phyloP scores from a whole-genome alignment of 495 filamentous ascomycete species.

The Melanomma pulvis-pyrius region DNA sequence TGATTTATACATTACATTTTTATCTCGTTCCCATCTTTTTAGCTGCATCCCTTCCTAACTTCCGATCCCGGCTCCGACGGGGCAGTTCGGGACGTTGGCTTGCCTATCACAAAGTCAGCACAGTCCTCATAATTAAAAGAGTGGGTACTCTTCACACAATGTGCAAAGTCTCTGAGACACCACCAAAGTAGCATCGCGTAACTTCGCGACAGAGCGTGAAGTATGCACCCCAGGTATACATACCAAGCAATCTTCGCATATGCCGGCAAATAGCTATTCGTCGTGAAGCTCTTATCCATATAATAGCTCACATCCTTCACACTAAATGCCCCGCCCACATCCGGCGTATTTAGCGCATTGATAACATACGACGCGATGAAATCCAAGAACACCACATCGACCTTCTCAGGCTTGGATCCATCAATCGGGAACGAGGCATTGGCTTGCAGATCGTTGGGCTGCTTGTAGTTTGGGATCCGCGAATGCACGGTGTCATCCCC shows the following conservation, averaged over 20 bases:
- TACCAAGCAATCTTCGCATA: constrained; percentile 55
- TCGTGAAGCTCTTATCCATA: constrained; percentile 67
- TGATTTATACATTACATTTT: background rate
- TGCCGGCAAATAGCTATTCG: constrained; percentile 53
- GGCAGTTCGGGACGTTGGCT: constrained; percentile 51
- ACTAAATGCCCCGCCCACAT: constrained; percentile 63
- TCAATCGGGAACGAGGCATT: constrained; percentile 51
- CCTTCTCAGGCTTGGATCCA: constrained; percentile 45
- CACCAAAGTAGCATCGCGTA: no score
- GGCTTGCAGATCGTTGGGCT: constrained; percentile 81
- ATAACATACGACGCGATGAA: constrained; percentile 82
- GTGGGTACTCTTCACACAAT: no score
- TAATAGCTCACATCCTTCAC: constrained; percentile 67
- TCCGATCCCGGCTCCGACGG: constrained; percentile 43
- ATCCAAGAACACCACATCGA: constrained; percentile 88
- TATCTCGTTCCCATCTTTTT: background rate
- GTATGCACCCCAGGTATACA: no score
- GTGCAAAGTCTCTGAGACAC: no score
- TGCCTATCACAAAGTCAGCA: background rate
- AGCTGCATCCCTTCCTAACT: background rate
- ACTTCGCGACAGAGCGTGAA: no score
- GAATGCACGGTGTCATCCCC: constrained; percentile 90
- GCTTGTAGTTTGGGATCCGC: constrained; percentile 68
- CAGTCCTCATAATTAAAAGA: no score
- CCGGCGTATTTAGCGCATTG: constrained; percentile 63